phyloP scores from a whole-genome alignment of 2,329 filamentous ascomycete genomes.

The Apiospora sp. region DNA sequence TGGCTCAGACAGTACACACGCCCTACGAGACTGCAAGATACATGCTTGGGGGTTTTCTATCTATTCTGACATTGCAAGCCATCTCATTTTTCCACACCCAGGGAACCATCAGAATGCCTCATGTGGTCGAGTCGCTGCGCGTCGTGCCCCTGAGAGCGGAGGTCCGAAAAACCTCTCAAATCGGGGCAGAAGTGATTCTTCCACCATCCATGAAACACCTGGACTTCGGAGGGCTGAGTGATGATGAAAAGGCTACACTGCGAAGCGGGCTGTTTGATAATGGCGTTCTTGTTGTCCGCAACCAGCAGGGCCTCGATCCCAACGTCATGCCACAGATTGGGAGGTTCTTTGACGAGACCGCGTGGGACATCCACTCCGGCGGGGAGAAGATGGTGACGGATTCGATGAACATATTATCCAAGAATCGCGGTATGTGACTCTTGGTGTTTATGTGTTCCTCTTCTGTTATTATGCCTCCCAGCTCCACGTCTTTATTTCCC shows the following conservation, averaged over 20 bases:
- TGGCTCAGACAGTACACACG: neutral
- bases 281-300: constrained; percentile 20
- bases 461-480: no score
- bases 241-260: neutral
- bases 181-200: constrained; percentile 10
- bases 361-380: constrained; percentile 1
- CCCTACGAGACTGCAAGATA: neutral
- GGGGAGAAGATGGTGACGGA: constrained; percentile 12
- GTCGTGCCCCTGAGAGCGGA: constrained; percentile 1
- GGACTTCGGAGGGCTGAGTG: neutral
- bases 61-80: neutral
- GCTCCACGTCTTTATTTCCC: no score
- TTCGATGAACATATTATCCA: constrained; percentile 13
- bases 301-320: constrained; percentile 18
- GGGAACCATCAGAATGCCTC: neutral
- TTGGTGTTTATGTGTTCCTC: no score
- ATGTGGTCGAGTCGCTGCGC: neutral
- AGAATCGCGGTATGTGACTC: neutral
- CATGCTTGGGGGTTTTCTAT: neutral
- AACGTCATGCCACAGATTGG: constrained; percentile 10
- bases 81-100: neutral
- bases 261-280: constrained; percentile 3
- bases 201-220: neutral
- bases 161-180: neutral
- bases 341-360: constrained; percentile 20